Evolutionary conservation across 148 eudicot species (phyloP), one percentile per base, ranked within the genome.

Genomic region (Nepenthes gracilis): DNA sequence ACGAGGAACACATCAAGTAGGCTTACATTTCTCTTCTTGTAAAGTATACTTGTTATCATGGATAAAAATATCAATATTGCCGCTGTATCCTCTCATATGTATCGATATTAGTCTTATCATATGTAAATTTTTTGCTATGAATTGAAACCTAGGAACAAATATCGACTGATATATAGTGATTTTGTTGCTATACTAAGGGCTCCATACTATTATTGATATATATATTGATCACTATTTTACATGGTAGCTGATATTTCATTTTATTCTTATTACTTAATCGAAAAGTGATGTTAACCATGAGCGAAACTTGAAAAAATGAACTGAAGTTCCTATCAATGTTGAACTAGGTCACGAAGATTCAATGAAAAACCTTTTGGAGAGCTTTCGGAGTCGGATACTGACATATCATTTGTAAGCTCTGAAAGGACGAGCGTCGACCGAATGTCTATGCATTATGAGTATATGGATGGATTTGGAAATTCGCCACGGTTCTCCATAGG

Each of bases 361-460:
- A 63, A 61, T 52, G 78, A 71, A 45, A 75, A 54, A 66, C 35
- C 80, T 23, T 61, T 65, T 51, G 71, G 72, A 0, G 94, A 88
- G 36, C 59, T 85, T 35, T 76, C 83, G 5, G 90, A 83, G 64
- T 36, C 72, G 54, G 85, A 82, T 33, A 72, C 82, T 33, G 97
- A 92, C 66, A 74, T 92, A 67, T 88, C 97, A 51, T 92, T 87
- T 58, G 75, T 83, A 43, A 83, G 94, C 77, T 80, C 86, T 4
- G 85, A 80, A 35, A 83, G 93, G 60, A 73, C 84, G 38, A 87
- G 96, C 59, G 65, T 64, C 34, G 96, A 90, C 65, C 81, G 58
- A 23, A 68, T 64, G 73, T 78, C 90, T 65, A 4, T 75, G 33
- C 78, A 72, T 55, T 76, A 71, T 61, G 91, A 85, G 67, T 54